A percentile compares a stretch with the other conserved stretches of the same genome.
These are phyloP conservation scores for Astragalus glycyphyllos DNA, from an alignment of 306 rosid genomes.

Conservation along the genomic window DNA sequence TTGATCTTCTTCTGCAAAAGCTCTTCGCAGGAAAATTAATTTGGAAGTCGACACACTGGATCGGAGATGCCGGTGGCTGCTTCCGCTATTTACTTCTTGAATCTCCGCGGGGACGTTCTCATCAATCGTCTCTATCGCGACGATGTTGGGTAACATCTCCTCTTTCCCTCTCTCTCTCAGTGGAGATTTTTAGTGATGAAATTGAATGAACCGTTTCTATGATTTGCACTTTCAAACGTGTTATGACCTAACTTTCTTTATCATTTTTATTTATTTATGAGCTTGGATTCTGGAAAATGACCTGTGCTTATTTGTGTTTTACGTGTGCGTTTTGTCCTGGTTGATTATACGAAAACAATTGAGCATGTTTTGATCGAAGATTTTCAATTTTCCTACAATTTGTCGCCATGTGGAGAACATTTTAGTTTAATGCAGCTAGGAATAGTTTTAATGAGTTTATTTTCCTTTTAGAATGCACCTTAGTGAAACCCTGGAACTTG, in stretches of 20 bases:
- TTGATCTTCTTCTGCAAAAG: conserved; percentile 32
- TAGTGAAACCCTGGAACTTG: not conserved
- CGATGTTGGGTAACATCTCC: conserved; percentile 77
- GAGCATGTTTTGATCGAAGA: conserved; percentile 3
- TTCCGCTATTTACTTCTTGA: conserved; percentile 85
- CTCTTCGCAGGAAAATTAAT: conserved; percentile 35
- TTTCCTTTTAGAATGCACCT: conserved; percentile 3
- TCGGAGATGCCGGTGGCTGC: conserved; percentile 96
- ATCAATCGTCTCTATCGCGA: conserved; percentile 97
- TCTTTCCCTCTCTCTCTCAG: not conserved
- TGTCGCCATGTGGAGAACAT: not conserved
- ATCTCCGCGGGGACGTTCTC: conserved; percentile 96
- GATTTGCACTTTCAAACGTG: not conserved
- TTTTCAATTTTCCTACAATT: conserved; percentile 17
- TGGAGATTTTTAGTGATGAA: conserved; percentile 19
- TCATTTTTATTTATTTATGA: not conserved
- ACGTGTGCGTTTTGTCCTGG: not conserved
- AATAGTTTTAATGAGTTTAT: conserved; percentile 14
- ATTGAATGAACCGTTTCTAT: conserved; percentile 2
- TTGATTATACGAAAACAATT: conserved; percentile 4
- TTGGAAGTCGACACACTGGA: conserved; percentile 59
- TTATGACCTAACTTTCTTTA: not conserved
- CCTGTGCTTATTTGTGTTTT: conserved; percentile 4
- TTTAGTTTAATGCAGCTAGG: conserved; percentile 26
- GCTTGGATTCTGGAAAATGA: conserved; percentile 7